phyloP scores from a whole-genome alignment of 768 basidiomycete genomes.

The Collybia mongolica region DNA sequence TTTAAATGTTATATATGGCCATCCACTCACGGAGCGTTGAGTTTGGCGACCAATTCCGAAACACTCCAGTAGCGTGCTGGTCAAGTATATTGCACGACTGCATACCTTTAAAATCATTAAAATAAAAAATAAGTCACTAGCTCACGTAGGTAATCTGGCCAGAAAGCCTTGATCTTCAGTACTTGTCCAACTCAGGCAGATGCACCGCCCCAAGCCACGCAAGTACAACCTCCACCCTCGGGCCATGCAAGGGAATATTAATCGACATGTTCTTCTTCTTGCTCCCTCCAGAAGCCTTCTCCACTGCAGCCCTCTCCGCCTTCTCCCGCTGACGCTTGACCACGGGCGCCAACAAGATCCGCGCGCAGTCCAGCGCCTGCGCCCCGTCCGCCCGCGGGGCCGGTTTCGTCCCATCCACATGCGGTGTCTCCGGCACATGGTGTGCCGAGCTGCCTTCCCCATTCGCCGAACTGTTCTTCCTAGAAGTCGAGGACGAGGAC shows the following conservation, averaged over 20 bases:
- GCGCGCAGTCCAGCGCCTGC: constrained; percentile 62
- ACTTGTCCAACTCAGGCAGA: constrained; percentile 65
- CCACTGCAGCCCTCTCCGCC: constrained; percentile 48
- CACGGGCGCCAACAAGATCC: constrained; percentile 75
- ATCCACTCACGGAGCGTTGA: no score
- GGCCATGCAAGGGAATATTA: constrained; percentile 83
- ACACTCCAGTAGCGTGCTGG: no score
- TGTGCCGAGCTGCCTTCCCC: constrained; percentile 18
- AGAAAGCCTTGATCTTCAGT: background rate
- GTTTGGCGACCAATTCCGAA: no score
- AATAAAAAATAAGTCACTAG: no score
- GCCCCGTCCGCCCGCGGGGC: constrained; percentile 37
- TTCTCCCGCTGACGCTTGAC: constrained; percentile 60
- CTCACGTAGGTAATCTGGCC: no score
- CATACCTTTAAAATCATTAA: no score
- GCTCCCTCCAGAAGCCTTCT: constrained; percentile 40
- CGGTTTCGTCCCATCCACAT: constrained; percentile 11
- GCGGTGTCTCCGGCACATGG: constrained; percentile 14
- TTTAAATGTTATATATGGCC: no score
- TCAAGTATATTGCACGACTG: no score
- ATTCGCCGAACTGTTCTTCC: constrained; percentile 23
- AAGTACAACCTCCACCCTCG: constrained; percentile 80
- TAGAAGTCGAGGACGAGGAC: constrained; percentile 16
- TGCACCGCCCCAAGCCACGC: constrained; percentile 86
- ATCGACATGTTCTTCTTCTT: constrained; percentile 67